These are phyloP conservation scores for Sporothrix pseudoabietina DNA, from an alignment of 2,329 filamentous ascomycete species.

Conservation along the genomic window DNA sequence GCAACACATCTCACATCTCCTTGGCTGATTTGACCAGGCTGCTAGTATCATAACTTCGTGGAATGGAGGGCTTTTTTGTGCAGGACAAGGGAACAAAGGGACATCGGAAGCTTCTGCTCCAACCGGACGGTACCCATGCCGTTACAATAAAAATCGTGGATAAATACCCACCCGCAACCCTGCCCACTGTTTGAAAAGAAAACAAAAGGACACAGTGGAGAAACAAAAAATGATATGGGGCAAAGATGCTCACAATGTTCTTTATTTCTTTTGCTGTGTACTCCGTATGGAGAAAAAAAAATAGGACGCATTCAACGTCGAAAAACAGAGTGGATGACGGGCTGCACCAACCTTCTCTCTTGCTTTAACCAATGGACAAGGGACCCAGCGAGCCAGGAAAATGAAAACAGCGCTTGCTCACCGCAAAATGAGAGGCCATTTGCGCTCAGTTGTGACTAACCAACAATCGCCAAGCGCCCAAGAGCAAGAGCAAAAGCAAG, in stretches of 20 bases:
- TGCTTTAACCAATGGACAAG: background rate
- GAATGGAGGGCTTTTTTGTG: background rate
- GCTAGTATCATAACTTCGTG: background rate
- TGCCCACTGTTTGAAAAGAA: background rate
- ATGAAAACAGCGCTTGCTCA: constrained; percentile 18
- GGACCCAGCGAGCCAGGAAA: background rate
- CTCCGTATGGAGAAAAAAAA: too few relatives aligned
- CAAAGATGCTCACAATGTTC: too few relatives aligned
- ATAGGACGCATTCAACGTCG: background rate
- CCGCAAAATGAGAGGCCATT: constrained; percentile 22
- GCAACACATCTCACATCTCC: background rate
- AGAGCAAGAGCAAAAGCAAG: constrained; percentile 14
- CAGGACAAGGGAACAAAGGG: background rate
- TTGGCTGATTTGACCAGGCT: background rate
- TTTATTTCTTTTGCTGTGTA: too few relatives aligned
- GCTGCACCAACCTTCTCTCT: background rate
- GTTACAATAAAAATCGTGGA: background rate
- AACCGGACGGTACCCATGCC: constrained; percentile 15
- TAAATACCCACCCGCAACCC: background rate
- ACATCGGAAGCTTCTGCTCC: background rate
- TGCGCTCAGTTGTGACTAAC: constrained; percentile 9
- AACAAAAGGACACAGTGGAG: background rate
- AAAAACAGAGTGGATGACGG: background rate
- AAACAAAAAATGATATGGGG: background rate
- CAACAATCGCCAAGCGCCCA: constrained; percentile 15